A percentile compares a stretch with the other conserved stretches of the same genome.
These are phyloP conservation scores for Pestalotiopsis sp. DNA, from an alignment of 2,329 filamentous ascomycete species.

Conservation along the genomic window DNA sequence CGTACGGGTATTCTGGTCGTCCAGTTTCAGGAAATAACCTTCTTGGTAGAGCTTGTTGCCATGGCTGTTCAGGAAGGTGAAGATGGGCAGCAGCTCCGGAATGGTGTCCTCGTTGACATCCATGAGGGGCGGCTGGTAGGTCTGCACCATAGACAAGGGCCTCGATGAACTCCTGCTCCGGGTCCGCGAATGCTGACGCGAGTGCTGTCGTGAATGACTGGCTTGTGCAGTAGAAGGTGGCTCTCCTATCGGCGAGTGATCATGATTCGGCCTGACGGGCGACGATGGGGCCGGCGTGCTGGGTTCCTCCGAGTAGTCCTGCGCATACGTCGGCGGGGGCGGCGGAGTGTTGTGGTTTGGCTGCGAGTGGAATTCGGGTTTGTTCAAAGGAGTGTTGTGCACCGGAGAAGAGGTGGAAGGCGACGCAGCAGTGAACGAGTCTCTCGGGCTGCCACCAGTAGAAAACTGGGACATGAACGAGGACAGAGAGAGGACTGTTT, in stretches of 20 bases:
- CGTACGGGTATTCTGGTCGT: constrained; percentile 91
- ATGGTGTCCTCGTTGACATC: constrained; percentile 83
- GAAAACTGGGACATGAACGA: constrained; percentile 88
- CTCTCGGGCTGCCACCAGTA: constrained; percentile 38
- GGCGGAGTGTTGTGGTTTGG: constrained; percentile 7
- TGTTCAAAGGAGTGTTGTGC: constrained; percentile 9
- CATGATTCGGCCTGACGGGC: constrained; percentile 30
- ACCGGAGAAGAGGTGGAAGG: constrained; percentile 23
- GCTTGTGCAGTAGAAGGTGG: constrained; percentile 33
- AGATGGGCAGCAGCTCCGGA: constrained; percentile 92
- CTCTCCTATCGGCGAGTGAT: constrained; percentile 45
- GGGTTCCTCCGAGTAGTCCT: constrained; percentile 17
- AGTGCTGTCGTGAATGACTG: neutral
- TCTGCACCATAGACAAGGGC: constrained; percentile 83
- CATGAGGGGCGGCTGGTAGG: constrained; percentile 84
- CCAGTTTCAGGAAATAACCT: constrained; percentile 95
- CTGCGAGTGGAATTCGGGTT: constrained; percentile 14
- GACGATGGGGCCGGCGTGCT: constrained; percentile 28
- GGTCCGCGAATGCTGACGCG: constrained; percentile 23
- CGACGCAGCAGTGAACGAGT: constrained; percentile 27
- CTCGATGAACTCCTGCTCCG: constrained; percentile 60
- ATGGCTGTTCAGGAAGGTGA: constrained; percentile 91
- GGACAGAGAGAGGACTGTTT: constrained; percentile 79
- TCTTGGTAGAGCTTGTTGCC: constrained; percentile 97
- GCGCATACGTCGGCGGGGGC: constrained; percentile 9